These are phyloP conservation scores for Emmonsiellopsis sp. DNA, from an alignment of 2,329 filamentous ascomycete genomes.

Conservation along the genomic window DNA sequence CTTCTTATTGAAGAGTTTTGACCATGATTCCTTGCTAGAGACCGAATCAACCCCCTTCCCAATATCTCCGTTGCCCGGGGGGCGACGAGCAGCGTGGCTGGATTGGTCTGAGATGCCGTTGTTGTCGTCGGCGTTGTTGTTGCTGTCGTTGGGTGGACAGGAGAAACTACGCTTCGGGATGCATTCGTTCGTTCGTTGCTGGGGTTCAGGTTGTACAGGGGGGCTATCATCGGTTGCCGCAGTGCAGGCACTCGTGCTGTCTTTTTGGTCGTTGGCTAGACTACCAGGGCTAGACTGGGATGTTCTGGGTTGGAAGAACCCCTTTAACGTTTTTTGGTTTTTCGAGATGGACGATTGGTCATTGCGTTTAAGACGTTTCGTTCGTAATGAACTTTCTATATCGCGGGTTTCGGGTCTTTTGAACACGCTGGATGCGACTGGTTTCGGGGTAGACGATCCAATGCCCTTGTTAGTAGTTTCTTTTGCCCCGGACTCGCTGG, in stretches of 20 bases:
- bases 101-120: too few species aligned
- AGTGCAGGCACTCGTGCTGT: background rate
- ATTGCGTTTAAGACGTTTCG: constrained; percentile 43
- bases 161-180: too few species aligned
- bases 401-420: constrained; percentile 31
- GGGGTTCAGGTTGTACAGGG: too few species aligned
- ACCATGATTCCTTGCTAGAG: constrained; percentile 72
- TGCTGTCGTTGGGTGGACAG: too few species aligned
- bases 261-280: background rate
- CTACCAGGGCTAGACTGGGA: constrained; percentile 6
- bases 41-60: constrained; percentile 56
- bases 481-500: background rate
- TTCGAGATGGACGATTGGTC: constrained; percentile 25
- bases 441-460: background rate
- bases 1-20: constrained; percentile 68
- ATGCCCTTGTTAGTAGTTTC: background rate
- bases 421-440: constrained; percentile 6
- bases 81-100: background rate
- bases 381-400: constrained; percentile 18
- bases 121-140: background rate
- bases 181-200: too few species aligned
- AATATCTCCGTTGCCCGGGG: constrained; percentile 23
- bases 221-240: background rate
- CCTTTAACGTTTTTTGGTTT: constrained; percentile 57
- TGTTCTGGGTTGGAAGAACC: constrained; percentile 64